Evolutionary conservation across 2,329 filamentous ascomycete genomes (phyloP).

Genomic region (Aspergillus versicolor): DNA sequence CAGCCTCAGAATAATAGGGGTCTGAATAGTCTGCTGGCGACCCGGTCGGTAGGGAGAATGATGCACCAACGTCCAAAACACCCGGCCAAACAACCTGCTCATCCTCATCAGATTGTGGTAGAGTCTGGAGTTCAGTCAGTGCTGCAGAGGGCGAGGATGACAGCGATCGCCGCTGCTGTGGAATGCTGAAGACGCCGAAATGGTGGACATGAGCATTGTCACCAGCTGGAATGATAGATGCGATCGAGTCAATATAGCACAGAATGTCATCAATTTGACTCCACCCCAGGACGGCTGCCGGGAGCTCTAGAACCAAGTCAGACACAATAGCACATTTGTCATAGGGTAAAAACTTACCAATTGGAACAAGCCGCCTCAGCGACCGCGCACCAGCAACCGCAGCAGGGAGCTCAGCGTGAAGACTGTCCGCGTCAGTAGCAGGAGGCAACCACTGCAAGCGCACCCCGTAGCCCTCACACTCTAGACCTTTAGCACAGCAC

Average conservation of each 20-base stretch:
- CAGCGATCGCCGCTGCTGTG: not conserved
- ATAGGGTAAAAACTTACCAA: not conserved
- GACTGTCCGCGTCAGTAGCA: not conserved
- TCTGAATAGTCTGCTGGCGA: not conserved
- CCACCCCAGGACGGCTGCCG: not conserved
- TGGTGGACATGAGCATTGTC: not conserved
- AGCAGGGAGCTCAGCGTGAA: not conserved
- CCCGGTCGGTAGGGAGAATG: not conserved
- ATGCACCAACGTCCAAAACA: not conserved
- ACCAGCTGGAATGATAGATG: not conserved
- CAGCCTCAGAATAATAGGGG: not conserved
- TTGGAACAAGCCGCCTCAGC: not conserved
- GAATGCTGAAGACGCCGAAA: not conserved
- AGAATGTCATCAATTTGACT: not conserved
- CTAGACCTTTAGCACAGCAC: not conserved
- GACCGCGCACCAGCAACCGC: not conserved
- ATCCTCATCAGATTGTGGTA: not conserved
- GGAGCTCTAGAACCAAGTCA: not conserved
- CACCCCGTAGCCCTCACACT: not conserved
- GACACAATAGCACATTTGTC: not conserved
- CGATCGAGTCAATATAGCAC: not conserved
- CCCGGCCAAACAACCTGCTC: not conserved
- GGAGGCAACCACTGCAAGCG: not conserved
- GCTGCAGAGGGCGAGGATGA: not conserved
- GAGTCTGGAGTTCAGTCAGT: not conserved